Base-by-base conservation (phyloP, 768 basidiomycete species). In the Mycena albidolilacea region DNA sequence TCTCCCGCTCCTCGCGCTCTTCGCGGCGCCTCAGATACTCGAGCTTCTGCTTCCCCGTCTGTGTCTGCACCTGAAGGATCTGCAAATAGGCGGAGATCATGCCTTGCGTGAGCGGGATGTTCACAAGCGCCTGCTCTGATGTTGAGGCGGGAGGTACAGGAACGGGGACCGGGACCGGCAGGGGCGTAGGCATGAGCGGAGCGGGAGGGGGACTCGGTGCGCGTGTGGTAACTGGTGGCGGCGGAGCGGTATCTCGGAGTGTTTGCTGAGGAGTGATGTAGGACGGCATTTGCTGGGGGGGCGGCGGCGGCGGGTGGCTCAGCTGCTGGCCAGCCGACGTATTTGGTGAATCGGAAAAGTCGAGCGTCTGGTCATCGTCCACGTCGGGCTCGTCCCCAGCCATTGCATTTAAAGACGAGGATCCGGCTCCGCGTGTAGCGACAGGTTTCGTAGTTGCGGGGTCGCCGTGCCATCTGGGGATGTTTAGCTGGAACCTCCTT, bases 21-120 rank as follows among this genome's bases (percentile, higher is more conserved):
- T 94, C 92, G 21, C 90, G 85, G 72, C 91, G 83, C 67, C 89
- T 87, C 78, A 93, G 76, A 75, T 91, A 91, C 69, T 94, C 93
- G 54, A 93, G 85, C 78, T 92, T 92, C 82, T 90, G 86, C 80
- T 91, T 91, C 72, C 88, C 88, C 44, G 92, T 89, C 75, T 93
- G 92, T 30, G 87, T 88, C 77, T 94, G 93, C 52, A 89, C 84
- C 73, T 91, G 90, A 50, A 94, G 81, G 71, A 90, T 87, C 73
- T 92, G 89, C 77, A 91, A 79, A 73, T 88, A 90, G 17, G 88
- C 85, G 35, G 85, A 80, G 64, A 92, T 81, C 83, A 93, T 84
- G 21, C 84, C 84, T 72, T 92, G 91, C 6, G 90, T 86, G 55
- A 92, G 79, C 9, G 87, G 82, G 30, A 92, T 77, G 72, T 89